Base-by-base conservation (phyloP, 306 rosid genomes). In the Corylus avellana region DNA sequence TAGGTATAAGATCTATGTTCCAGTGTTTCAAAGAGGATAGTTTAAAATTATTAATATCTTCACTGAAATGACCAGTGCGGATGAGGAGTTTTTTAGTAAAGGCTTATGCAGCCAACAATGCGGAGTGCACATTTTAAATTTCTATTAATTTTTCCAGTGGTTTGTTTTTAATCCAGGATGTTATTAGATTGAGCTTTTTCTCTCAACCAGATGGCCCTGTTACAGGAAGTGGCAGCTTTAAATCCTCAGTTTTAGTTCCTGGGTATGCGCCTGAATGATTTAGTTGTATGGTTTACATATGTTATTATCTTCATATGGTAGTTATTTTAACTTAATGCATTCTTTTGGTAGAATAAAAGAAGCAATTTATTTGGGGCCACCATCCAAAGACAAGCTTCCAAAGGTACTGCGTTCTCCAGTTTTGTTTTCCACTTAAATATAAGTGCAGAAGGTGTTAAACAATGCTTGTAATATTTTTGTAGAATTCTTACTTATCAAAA, bases 121-220 rank as follows among this genome's bases (percentile, higher is more conserved):
- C 9, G 10, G 27, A 8, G 42, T 27, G 59, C 44, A 46, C 58
- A 48, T n/a, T 35, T 80, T 67, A 72, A 32, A 35, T 49, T 20
- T 76, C 47, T n/a, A 14, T 62, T 27, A 27, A 76, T 12, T 66
- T 55, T 39, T 75, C 37, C 4, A 13, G n/a, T 63, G 51, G 58
- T 76, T 61, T 72, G 59, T 74, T 25, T 77, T 42, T 59, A 78
- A 75, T 78, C 55, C 79, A 95, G 98, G 98, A 95, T 75, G 86
- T 79, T 56, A 83, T 95, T 72, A 91, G 80, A 54, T 90, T 93
- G 87, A 82, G 83, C 81, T 95, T 92, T 87, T 95, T 88, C 88
- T 86, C 98, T 80, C 94, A 91, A 88, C 98, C 98, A 13, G 98
- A 95, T 89, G 98, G 96, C 70, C 89, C 94, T 46, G 69, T 95